These are phyloP conservation scores for Laguncularia racemosa DNA, from an alignment of 345 rosid species.

Conservation along the genomic window DNA sequence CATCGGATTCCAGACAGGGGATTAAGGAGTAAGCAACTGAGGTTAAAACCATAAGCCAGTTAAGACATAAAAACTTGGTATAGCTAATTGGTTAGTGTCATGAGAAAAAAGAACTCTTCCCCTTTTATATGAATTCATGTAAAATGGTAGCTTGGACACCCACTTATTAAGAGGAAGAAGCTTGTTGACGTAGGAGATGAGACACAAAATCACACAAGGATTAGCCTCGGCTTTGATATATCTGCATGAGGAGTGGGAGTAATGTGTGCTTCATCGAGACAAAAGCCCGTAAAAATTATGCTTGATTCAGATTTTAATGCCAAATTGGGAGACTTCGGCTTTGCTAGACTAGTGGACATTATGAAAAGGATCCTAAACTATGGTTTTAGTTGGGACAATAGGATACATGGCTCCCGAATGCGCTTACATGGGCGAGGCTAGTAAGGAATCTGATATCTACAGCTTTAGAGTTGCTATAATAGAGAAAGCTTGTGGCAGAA, in stretches of 20 bases:
- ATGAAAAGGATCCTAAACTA: neutral
- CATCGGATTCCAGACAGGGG: neutral
- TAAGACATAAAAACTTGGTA: constrained; percentile 1
- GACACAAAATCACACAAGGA: neutral
- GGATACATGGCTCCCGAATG: too few relatives aligned
- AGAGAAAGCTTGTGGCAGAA: neutral
- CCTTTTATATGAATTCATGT: constrained; percentile 2
- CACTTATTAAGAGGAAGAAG: neutral
- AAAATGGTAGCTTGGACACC: constrained; percentile 1
- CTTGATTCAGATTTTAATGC: constrained; percentile 1
- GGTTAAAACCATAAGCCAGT: constrained; percentile 1
- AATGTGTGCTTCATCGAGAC: constrained; percentile 4
- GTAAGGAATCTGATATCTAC: constrained; percentile 4
- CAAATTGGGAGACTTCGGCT: constrained; percentile 3
- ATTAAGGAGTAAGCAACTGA: neutral
- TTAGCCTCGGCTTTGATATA: neutral
- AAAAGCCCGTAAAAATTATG: constrained; percentile 1
- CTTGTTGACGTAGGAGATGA: neutral
- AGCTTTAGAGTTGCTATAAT: constrained; percentile 1
- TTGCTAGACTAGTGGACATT: constrained; percentile 2
- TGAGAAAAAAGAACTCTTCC: neutral
- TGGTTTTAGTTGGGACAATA: constrained; percentile 1
- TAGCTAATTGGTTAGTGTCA: constrained; percentile 5
- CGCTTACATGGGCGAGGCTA: neutral
- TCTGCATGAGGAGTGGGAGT: constrained; percentile 6